Evolutionary conservation across 2,329 filamentous ascomycete species (phyloP).

Genomic region (Penicillium paneum): DNA sequence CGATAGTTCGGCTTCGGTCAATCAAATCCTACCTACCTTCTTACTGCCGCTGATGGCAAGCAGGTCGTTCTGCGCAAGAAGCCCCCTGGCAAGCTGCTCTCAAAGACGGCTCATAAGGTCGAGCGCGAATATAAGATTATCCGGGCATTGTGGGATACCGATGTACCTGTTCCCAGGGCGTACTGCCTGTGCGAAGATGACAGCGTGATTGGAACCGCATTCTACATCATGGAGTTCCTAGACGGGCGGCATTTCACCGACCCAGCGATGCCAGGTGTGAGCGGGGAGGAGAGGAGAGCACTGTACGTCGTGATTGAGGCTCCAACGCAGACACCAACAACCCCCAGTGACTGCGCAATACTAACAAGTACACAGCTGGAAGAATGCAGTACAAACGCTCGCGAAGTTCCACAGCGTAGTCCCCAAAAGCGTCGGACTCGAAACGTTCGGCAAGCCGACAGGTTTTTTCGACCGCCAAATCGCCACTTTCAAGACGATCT

Average conservation of each 20-base stretch:
- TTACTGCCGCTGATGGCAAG: slow-evolving; percentile 66
- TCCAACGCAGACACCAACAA: neutral
- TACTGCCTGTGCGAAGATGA: slow-evolving; percentile 84
- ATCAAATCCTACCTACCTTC: slow-evolving; percentile 93
- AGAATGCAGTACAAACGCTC: slow-evolving; percentile 75
- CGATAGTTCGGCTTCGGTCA: slow-evolving; percentile 90
- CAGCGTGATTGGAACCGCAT: slow-evolving; percentile 77
- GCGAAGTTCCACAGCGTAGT: slow-evolving; percentile 79
- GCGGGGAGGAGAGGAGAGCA: slow-evolving; percentile 63
- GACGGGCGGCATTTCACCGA: slow-evolving; percentile 93
- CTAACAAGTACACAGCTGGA: slow-evolving; percentile 58
- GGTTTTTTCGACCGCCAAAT: slow-evolving; percentile 88
- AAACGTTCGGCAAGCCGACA: slow-evolving; percentile 65
- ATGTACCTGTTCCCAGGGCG: slow-evolving; percentile 80
- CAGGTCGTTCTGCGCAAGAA: slow-evolving; percentile 95
- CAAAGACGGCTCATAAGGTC: slow-evolving; percentile 91
- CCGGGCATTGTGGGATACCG: slow-evolving; percentile 71
- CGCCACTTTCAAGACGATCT: slow-evolving; percentile 75
- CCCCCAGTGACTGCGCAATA: neutral
- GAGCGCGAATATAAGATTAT: slow-evolving; percentile 94
- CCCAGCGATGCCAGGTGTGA: slow-evolving; percentile 71
- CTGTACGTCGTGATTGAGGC: slow-evolving; percentile 52
- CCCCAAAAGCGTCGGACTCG: slow-evolving; percentile 64
- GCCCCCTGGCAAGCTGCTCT: slow-evolving; percentile 88
- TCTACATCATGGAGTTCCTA: slow-evolving; percentile 96